Evolutionary conservation across 2,329 filamentous ascomycete genomes (phyloP).

Genomic region (Aureobasidium sp.): DNA sequence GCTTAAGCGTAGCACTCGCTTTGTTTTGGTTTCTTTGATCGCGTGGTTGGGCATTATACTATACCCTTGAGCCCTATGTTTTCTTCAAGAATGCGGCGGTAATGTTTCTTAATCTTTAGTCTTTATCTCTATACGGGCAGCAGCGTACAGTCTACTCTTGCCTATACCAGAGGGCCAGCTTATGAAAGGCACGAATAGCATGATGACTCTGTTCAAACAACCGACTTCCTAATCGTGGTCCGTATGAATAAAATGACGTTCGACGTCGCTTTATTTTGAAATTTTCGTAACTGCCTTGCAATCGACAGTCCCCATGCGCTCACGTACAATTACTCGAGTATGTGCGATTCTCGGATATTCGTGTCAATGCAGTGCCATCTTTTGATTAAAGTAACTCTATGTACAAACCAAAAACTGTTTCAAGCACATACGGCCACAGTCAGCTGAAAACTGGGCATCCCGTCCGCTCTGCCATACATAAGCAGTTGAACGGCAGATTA

Average conservation of each 20-base stretch:
- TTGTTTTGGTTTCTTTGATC: constrained; percentile 5
- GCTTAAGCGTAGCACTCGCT: constrained; percentile 1
- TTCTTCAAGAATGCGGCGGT: constrained; percentile 4
- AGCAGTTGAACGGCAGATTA: too few species aligned
- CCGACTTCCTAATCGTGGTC: background rate
- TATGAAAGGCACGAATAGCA: constrained; percentile 6
- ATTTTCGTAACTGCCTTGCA: background rate
- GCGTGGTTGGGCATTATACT: constrained; percentile 14
- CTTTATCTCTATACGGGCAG: background rate
- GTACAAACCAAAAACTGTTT: too few species aligned
- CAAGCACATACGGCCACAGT: too few species aligned
- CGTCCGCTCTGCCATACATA: too few species aligned
- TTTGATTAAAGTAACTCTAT: too few species aligned
- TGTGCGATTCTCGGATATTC: too few species aligned
- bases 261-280: background rate
- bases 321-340: too few species aligned
- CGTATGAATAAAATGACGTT: background rate
- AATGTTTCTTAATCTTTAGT: constrained; percentile 12
- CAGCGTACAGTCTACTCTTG: constrained; percentile 4
- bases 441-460: too few species aligned
- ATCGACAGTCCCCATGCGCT: too few species aligned
- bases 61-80: constrained; percentile 7
- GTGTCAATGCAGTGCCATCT: too few species aligned
- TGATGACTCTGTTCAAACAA: background rate
- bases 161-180: background rate